Base-by-base conservation (phyloP, 2,329 filamentous ascomycete species). In the Apiospora pterosperma region DNA sequence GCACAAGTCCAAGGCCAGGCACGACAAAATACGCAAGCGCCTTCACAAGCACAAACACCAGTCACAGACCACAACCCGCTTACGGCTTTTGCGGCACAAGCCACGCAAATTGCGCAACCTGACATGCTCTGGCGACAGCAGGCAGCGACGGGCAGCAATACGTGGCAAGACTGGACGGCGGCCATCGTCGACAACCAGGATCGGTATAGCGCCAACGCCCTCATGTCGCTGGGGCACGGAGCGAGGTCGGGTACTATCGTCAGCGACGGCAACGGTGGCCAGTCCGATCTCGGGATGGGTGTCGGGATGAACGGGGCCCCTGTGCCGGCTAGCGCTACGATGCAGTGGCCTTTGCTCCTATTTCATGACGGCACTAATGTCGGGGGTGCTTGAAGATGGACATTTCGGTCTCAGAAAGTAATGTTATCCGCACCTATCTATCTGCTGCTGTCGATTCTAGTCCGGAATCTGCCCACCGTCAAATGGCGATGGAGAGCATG, bases 121-220 rank as follows among this genome's bases (percentile, higher is more conserved):
- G 70, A 74, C 14, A 69, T 72, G 59, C 70, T 74, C 66, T 75
- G 72, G 73, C 70, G 72, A 19, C 68, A 72, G n/a, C 71, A 75
- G 10, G 61, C 73, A 39, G 69, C 72, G 14, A n/a, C 25, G 16
- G 68, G 75, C 4, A 78, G 76, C 8, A 85, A 81, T 66, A 77
- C 82, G 0, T 87, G 84, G 84, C 79, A 84, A 19, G 81, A 85
- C 73, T 87, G 84, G 84, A 82, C 83, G 10, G 77, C 80, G 0
- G 82, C 83, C 62, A 81, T 86, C 34, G 78, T 80, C 38, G 80
- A 84, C 67, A 81, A 74, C 38, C 81, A 83, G 64, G 81, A 84
- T 55, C 77, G 81, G 28, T 85, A 81, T 71, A 81, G 80, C 65
- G 82, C 82, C 34, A 81, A 77, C 58, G 79, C 83, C 16, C 74